Base-by-base conservation (phyloP, 1,284 basidiomycete genomes). In the Baeospora myosura region DNA sequence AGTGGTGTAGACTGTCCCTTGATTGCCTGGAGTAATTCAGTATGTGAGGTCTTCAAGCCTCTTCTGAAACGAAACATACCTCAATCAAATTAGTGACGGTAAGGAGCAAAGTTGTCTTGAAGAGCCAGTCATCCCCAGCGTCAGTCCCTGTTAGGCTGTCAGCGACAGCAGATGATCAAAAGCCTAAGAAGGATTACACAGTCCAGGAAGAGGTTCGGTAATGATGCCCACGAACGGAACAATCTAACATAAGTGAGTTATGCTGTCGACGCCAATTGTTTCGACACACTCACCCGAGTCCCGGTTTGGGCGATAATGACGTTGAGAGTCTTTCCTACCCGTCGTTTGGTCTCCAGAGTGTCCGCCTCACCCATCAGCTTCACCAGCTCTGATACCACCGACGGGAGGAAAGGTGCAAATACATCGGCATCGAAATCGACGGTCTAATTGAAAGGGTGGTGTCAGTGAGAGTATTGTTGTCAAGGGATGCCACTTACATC, bases 321-420 rank as follows among this genome's bases (percentile, higher is more conserved):
- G 49, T 82, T 86, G 36, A 95, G 63, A 22, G 78, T 74, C 32
- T 73, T 71, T 22, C 81, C 76, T 11, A 94, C 74, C 42, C 81
- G 73, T 14, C 78, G 72, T 60, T 93, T 94, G 52, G 78, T 85
- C 55, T 89, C 85, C 22, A 85, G 64, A 0, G 83, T 84, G 40
- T 88, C 78, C 0, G 80, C 77, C 58, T 92, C 88, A 2, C 71
- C 76, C 38, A 88, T 73, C n/a, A 94, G 63, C 28, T 59, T 65
- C 29, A 88, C 65, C 3, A 90, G 67, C 42, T 81, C 75, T 12
- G 69, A 63, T n/a, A 88, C 68, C 0, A 72, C 66, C 2, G 64
- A 58, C 2, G 74, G 65, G 29, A 90, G 61, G 57, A 73, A 81
- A 5, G 79, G 78, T 16, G 66, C 60, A 52, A 90, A 87, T 12